These are phyloP conservation scores for Pterocarpus santalinus DNA, from an alignment of 306 rosid species.

Conservation along the genomic window DNA sequence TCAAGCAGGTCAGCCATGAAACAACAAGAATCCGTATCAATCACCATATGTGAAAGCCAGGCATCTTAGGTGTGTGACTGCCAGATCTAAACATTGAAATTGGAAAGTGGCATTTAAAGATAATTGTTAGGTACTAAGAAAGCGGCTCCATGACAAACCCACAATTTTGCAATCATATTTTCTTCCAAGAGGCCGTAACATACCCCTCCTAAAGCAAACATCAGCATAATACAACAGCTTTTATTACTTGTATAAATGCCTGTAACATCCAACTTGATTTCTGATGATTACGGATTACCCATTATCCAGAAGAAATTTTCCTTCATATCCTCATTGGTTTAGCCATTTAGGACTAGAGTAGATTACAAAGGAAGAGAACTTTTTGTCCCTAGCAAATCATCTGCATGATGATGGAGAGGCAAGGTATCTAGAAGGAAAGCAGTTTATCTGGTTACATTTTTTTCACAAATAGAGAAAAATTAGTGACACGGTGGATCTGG, in stretches of 20 bases:
- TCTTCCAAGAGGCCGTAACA: not conserved
- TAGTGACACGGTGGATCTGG: conserved; percentile 79
- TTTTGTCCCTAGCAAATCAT: conserved; percentile 51
- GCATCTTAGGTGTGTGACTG: conserved; percentile 11
- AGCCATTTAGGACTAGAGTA: conserved; percentile 46
- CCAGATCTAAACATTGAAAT: conserved; percentile 31
- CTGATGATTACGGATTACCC: conserved; percentile 21
- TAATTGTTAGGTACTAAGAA: conserved; percentile 43
- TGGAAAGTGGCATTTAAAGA: conserved; percentile 44
- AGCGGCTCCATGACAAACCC: conserved; percentile 35
- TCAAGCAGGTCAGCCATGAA: conserved; percentile 21
- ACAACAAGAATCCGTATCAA: conserved; percentile 30
- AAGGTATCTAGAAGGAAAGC: conserved; percentile 41
- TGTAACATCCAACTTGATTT: conserved; percentile 42
- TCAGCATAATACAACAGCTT: conserved; percentile 42
- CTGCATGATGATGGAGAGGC: conserved; percentile 45
- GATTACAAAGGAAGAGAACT: conserved; percentile 46
- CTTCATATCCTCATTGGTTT: conserved; percentile 37
- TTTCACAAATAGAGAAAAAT: conserved; percentile 48
- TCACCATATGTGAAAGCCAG: conserved; percentile 19
- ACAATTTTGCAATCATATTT: conserved; percentile 31
- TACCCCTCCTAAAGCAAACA: conserved; percentile 49
- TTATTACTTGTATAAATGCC: conserved; percentile 50
- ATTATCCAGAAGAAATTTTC: conserved; percentile 47
- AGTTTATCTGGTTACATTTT: conserved; percentile 50